Evolutionary conservation across 257 asterid genomes (phyloP).

Genomic region (Salvia rosmarinus): DNA sequence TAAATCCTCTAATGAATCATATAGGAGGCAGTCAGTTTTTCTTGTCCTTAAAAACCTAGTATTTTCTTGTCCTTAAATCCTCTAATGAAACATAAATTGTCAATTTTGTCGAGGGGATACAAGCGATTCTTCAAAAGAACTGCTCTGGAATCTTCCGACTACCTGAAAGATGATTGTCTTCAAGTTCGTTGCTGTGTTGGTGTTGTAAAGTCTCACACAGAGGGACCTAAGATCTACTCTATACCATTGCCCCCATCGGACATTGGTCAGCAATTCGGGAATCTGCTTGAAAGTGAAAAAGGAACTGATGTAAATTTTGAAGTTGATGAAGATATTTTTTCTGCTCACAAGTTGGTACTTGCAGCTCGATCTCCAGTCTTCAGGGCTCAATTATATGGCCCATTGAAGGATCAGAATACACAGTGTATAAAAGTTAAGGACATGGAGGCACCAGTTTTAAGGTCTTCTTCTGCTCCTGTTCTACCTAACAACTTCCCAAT

Average conservation of each 20-base stretch:
- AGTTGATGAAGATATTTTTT: constrained; percentile 68
- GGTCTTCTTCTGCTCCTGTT: constrained; percentile 47
- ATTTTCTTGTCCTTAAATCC: neutral
- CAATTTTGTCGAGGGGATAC: constrained; percentile 73
- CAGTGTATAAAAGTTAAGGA: constrained; percentile 70
- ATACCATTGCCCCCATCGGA: constrained; percentile 77
- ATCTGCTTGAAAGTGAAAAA: constrained; percentile 72
- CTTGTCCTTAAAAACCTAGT: neutral
- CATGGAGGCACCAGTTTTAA: constrained; percentile 86
- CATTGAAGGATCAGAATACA: constrained; percentile 86
- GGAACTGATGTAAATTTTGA: constrained; percentile 76
- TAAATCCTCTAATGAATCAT: neutral
- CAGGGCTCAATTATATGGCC: constrained; percentile 93
- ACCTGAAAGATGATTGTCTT: constrained; percentile 85
- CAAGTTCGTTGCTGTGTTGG: constrained; percentile 91
- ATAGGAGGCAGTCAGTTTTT: neutral
- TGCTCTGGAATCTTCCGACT: constrained; percentile 77
- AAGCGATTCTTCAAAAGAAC: constrained; percentile 82
- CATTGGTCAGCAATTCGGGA: constrained; percentile 86
- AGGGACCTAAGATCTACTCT: constrained; percentile 80
- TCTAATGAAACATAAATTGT: neutral
- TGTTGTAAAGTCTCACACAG: constrained; percentile 83
- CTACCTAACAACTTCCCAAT: constrained; percentile 4
- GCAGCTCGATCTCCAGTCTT: constrained; percentile 99
- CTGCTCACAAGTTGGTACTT: constrained; percentile 87